These are phyloP conservation scores for Boletus semigastroideus DNA, from an alignment of 1,284 basidiomycete species.

Conservation along the genomic window DNA sequence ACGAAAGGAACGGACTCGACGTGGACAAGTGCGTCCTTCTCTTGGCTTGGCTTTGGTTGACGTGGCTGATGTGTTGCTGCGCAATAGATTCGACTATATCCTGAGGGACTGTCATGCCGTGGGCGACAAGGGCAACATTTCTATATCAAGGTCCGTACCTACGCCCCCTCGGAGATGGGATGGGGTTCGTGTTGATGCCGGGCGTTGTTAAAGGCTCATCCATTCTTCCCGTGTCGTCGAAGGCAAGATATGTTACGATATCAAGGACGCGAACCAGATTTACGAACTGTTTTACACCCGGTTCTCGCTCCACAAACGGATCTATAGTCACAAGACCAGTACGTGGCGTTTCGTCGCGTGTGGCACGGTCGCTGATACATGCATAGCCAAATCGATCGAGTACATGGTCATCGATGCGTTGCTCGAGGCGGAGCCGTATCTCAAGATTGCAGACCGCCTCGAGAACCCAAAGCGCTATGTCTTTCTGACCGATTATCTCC, in stretches of 20 bases:
- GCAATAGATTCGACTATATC: conserved; percentile 74
- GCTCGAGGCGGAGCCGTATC: conserved; percentile 56
- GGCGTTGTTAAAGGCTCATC: conserved; percentile 52
- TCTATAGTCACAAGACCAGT: conserved; percentile 80
- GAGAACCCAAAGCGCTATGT: conserved; percentile 57
- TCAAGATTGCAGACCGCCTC: conserved; percentile 61
- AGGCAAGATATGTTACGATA: conserved; percentile 72
- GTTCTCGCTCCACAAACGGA: conserved; percentile 72
- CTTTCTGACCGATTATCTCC: conserved; percentile 65
- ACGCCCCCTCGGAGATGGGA: not conserved
- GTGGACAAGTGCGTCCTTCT: conserved; percentile 65
- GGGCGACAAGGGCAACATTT: conserved; percentile 60
- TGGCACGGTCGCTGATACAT: not conserved
- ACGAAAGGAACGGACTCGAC: conserved; percentile 74
- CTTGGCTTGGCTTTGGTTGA: not conserved
- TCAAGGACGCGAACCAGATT: conserved; percentile 74
- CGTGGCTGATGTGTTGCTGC: not conserved
- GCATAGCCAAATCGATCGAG: conserved; percentile 68
- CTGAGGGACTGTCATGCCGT: conserved; percentile 68
- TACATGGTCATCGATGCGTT: conserved; percentile 78
- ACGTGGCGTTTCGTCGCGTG: conserved; percentile 12
- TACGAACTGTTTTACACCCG: conserved; percentile 71
- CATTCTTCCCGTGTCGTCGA: conserved; percentile 71
- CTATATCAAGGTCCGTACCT: conserved; percentile 35
- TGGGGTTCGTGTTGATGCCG: not conserved